These are phyloP conservation scores for Candida lessepsii DNA, from an alignment of 805 yeast species.

Conservation along the genomic window DNA sequence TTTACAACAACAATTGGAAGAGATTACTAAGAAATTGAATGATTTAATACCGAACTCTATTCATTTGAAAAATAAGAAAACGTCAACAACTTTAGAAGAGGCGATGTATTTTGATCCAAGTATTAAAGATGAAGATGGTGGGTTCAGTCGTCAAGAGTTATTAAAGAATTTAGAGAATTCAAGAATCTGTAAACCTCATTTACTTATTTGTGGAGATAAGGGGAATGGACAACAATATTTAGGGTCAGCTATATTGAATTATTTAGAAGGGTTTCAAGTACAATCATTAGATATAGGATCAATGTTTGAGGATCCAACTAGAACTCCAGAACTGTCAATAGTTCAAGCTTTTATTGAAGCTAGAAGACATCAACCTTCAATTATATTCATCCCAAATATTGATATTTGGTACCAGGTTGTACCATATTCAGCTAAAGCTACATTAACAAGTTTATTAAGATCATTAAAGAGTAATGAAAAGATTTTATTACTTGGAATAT, in stretches of 20 bases:
- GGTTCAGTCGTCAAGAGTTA: conserved; percentile 68
- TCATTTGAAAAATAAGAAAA: conserved; percentile 39
- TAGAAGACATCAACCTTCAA: conserved; percentile 83
- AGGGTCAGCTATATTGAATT: conserved; percentile 75
- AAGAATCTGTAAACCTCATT: conserved; percentile 77
- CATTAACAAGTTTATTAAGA: conserved; percentile 67
- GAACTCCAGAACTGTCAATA: conserved; percentile 79
- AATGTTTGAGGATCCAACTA: conserved; percentile 71
- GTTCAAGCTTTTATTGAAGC: conserved; percentile 87
- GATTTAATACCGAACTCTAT: conserved; percentile 56
- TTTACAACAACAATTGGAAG: conserved; percentile 49
- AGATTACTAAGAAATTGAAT: conserved; percentile 49
- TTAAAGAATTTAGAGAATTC: conserved; percentile 49
- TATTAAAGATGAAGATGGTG: conserved; percentile 56
- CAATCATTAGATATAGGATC: conserved; percentile 82
- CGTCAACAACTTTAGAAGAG: conserved; percentile 59
- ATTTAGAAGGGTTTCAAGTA: conserved; percentile 84
- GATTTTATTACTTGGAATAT: conserved; percentile 70
- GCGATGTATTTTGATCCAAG: conserved; percentile 62
- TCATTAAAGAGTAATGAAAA: conserved; percentile 69
- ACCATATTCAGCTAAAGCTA: conserved; percentile 66
- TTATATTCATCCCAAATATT: conserved; percentile 77
- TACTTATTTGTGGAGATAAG: conserved; percentile 65
- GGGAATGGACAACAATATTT: conserved; percentile 90
- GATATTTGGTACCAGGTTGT: conserved; percentile 73